phyloP scores from a whole-genome alignment of 192 early-diverging fungal species.

The Entomortierella chlamydospora region DNA sequence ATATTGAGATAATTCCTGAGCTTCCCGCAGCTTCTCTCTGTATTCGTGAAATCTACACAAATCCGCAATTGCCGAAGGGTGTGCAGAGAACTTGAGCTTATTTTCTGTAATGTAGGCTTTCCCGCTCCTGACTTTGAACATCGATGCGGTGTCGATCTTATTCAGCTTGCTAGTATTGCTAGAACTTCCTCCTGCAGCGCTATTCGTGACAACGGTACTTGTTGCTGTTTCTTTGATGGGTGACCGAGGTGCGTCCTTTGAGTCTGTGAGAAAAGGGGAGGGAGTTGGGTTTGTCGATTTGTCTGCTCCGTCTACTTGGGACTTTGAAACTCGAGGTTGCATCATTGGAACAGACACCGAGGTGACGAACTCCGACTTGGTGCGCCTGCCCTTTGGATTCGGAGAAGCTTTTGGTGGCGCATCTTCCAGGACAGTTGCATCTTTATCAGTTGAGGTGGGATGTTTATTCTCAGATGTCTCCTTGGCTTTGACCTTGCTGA shows the following conservation, averaged over 20 bases:
- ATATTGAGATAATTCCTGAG: constrained; percentile 5
- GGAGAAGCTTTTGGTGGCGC: constrained; percentile 2
- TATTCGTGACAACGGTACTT: not conserved
- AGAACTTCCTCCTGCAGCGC: not conserved
- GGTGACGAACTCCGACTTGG: not conserved
- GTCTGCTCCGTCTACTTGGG: not conserved
- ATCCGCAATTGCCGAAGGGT: constrained; percentile 40
- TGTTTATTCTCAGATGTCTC: constrained; percentile 9
- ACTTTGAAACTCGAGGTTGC: not conserved
- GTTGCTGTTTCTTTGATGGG: constrained; percentile 9
- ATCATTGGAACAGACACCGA: not conserved
- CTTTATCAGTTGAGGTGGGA: not conserved
- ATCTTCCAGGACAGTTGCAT: not conserved
- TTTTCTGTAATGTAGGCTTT: constrained; percentile 45
- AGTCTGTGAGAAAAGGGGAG: not conserved
- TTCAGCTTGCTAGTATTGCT: constrained; percentile 26
- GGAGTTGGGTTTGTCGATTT: not conserved
- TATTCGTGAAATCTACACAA: constrained; percentile 46
- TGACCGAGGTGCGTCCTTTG: constrained; percentile 8
- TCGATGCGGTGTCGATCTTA: constrained; percentile 39
- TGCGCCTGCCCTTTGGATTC: not conserved
- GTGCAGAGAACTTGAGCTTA: constrained; percentile 41
- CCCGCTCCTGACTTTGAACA: constrained; percentile 48
- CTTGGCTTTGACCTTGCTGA: constrained; percentile 8
- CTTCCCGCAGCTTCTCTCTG: constrained; percentile 22